These are phyloP conservation scores for Thuja plicata DNA, from an alignment of 83 land plant genomes.

Conservation along the genomic window DNA sequence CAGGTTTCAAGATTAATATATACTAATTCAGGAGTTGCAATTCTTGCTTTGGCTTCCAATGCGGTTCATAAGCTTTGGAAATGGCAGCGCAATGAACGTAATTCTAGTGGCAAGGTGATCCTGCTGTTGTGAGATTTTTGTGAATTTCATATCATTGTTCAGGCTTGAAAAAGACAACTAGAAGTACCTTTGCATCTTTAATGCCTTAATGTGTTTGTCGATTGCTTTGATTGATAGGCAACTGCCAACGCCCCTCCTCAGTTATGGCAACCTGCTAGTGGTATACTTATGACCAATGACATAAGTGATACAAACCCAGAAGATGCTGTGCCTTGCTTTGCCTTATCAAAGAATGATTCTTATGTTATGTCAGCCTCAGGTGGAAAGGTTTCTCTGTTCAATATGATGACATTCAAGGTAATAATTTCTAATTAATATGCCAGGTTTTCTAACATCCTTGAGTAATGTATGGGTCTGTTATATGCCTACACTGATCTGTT, in stretches of 20 bases:
- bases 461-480: background rate
- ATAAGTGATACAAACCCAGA: slow-evolving; percentile 61
- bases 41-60: slow-evolving; percentile 79
- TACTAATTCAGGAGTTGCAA: slow-evolving; percentile 75
- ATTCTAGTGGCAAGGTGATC: slow-evolving; percentile 40
- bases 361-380: slow-evolving; percentile 90
- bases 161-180: background rate
- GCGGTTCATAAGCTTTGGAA: slow-evolving; percentile 69
- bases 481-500: background rate
- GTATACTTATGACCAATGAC: slow-evolving; percentile 83
- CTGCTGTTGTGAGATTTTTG: background rate
- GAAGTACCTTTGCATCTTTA: background rate
- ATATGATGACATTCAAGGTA: slow-evolving; percentile 91
- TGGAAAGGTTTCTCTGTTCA: slow-evolving; percentile 73
- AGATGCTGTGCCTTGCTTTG: slow-evolving; percentile 77
- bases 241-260: slow-evolving; percentile 63
- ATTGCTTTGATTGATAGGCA: slow-evolving; percentile 37
- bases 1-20: slow-evolving; percentile 77
- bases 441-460: background rate
- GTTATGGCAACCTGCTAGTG: slow-evolving; percentile 80
- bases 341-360: slow-evolving; percentile 84
- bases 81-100: slow-evolving; percentile 42
- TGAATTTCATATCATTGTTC: background rate
- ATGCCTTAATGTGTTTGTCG: background rate
- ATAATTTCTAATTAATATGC: background rate